Percentiles rank a stretch among this genome's conserved stretches.
phyloP scores from a whole-genome alignment of 768 basidiomycete genomes.

The Rhizopogon roseolus region DNA sequence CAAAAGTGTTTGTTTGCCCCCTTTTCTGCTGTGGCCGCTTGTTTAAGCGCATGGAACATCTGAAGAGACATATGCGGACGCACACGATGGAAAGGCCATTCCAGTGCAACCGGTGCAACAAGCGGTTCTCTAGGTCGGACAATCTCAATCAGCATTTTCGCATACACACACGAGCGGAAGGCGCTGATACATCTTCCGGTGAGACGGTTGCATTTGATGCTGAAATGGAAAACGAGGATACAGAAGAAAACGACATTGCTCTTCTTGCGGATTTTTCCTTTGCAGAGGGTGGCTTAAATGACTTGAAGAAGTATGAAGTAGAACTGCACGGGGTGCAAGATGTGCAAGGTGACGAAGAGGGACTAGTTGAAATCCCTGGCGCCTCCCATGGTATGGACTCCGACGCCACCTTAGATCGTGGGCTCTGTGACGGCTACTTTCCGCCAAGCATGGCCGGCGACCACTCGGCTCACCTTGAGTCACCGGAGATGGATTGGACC shows the following conservation, averaged over 20 bases:
- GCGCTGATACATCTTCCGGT: conserved; percentile 21
- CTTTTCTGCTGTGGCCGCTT: conserved; percentile 77
- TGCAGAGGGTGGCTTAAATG: conserved; percentile 27
- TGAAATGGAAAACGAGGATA: conserved; percentile 29
- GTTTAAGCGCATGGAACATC: conserved; percentile 91
- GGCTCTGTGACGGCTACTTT: conserved; percentile 22
- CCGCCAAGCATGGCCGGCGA: conserved; percentile 12
- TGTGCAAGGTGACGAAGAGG: conserved; percentile 55
- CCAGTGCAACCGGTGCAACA: conserved; percentile 66
- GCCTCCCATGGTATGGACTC: conserved; percentile 13
- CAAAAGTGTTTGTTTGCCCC: conserved; percentile 76
- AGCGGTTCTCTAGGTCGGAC: conserved; percentile 84
- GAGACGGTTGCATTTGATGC: conserved; percentile 22
- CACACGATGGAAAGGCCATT: conserved; percentile 89
- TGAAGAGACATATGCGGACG: conserved; percentile 82
- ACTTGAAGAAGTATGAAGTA: conserved; percentile 55
- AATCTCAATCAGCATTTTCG: conserved; percentile 85
- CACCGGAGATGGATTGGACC: conserved; percentile 21
- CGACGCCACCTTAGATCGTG: conserved; percentile 10
- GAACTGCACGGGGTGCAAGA: conserved; percentile 57
- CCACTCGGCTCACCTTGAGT: conserved; percentile 17
- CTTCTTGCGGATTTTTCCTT: conserved; percentile 20
- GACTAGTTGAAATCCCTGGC: conserved; percentile 35
- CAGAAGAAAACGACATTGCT: conserved; percentile 27
- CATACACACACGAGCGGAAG: conserved; percentile 51